Evolutionary conservation across 495 filamentous ascomycete genomes (phyloP).

Genomic region (Poronia punctata): DNA sequence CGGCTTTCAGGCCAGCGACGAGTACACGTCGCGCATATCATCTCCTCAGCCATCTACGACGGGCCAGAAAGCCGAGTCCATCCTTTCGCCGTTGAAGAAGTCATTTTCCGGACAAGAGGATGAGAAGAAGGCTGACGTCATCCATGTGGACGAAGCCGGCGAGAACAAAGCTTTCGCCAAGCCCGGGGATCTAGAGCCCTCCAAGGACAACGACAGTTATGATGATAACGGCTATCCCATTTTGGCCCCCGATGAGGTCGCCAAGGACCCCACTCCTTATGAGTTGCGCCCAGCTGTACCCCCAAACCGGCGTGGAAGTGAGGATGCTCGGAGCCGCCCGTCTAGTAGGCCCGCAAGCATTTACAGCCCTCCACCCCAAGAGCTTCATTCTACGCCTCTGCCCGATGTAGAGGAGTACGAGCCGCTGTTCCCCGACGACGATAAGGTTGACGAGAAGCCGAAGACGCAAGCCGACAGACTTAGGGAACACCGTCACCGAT

Average conservation of each 20-base stretch:
- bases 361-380: constrained; percentile 31
- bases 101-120: constrained; percentile 24
- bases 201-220: constrained; percentile 46
- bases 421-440: constrained; percentile 85
- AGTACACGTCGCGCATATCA: constrained; percentile 64
- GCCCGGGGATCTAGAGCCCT: constrained; percentile 39
- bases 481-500: constrained; percentile 59
- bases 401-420: constrained; percentile 94
- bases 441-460: constrained; percentile 47
- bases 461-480: constrained; percentile 43
- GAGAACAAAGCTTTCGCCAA: constrained; percentile 49
- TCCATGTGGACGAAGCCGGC: constrained; percentile 71
- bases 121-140: constrained; percentile 52
- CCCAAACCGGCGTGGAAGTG: constrained; percentile 51
- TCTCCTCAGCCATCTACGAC: constrained; percentile 54
- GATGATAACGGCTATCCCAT: constrained; percentile 63
- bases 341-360: constrained; percentile 63
- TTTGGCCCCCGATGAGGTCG: constrained; percentile 83
- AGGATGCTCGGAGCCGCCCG: constrained; percentile 55
- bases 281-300: constrained; percentile 59
- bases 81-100: constrained; percentile 16
- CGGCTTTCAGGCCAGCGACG: constrained; percentile 71
- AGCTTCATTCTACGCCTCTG: constrained; percentile 60
- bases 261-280: constrained; percentile 57
- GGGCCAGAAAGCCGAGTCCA: constrained; percentile 21